phyloP scores from a whole-genome alignment of 2,329 filamentous ascomycete genomes.

The Mariannaea elegans region DNA sequence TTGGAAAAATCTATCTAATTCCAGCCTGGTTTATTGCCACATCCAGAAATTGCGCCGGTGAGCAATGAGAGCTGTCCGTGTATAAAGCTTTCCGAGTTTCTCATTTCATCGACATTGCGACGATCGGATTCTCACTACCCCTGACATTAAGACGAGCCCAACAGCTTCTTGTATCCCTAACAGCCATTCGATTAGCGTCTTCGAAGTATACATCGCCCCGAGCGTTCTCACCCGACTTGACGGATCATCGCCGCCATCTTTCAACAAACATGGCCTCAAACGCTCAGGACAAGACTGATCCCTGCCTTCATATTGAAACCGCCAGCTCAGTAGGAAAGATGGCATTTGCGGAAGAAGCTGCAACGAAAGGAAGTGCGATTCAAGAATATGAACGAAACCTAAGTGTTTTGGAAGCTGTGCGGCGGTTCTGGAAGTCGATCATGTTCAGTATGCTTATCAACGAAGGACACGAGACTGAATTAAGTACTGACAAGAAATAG shows the following conservation, averaged over 20 bases:
- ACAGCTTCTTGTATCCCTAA: no score
- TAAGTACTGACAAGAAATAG: not conserved
- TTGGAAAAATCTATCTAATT: not conserved
- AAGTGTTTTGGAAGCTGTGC: not conserved
- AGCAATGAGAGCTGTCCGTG: not conserved
- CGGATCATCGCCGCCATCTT: no score
- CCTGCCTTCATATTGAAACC: constrained; percentile 10
- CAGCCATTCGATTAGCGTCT: not conserved
- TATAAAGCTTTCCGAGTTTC: not conserved
- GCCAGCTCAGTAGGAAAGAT: constrained; percentile 9
- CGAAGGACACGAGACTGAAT: not conserved
- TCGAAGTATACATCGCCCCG: no score
- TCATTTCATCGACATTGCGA: no score
- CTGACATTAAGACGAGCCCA: not conserved
- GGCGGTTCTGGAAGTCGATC: constrained; percentile 4
- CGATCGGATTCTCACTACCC: no score
- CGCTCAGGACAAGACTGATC: constrained; percentile 2
- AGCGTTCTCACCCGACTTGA: no score
- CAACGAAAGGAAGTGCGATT: constrained; percentile 9
- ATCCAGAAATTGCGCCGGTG: not conserved
- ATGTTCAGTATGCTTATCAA: constrained; percentile 7
- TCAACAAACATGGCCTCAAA: not conserved
- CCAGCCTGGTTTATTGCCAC: not conserved
- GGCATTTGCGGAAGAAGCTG: constrained; percentile 11
- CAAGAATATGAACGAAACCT: constrained; percentile 12